Percentiles rank a stretch among this genome's conserved stretches.
Evolutionary conservation across 2,329 filamentous ascomycete genomes (phyloP).

Genomic region (Cadophora luteo-olivacea): DNA sequence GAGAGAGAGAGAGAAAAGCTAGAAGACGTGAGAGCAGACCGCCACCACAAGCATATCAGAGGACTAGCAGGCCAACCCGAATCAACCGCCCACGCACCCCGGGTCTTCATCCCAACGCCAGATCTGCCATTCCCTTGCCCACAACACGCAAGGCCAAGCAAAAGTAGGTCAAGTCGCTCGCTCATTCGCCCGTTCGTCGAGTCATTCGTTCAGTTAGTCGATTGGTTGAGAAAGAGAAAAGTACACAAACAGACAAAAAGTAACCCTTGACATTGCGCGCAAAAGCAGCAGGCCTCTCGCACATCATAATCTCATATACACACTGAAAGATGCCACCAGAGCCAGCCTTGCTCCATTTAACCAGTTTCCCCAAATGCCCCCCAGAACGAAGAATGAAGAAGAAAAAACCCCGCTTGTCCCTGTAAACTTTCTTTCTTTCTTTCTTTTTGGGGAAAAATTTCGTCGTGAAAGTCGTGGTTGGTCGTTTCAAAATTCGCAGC

Average conservation of each 20-base stretch:
- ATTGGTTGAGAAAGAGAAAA: conserved; percentile 25
- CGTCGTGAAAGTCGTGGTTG: conserved; percentile 30
- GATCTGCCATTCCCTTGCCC: not conserved
- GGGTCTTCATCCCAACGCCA: not conserved
- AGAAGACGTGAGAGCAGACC: not conserved
- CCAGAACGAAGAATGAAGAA: conserved; percentile 10
- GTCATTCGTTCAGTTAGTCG: not conserved
- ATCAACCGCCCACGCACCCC: not conserved
- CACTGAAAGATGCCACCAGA: conserved; percentile 34
- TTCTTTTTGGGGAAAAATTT: conserved; percentile 19
- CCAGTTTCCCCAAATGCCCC: conserved; percentile 25
- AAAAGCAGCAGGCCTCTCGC: conserved; percentile 30
- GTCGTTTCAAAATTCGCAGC: conserved; percentile 31
- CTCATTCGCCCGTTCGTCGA: not conserved
- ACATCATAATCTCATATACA: conserved; percentile 43
- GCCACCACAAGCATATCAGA: not conserved
- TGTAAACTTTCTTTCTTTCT: conserved; percentile 29
- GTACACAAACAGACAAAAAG: conserved; percentile 31
- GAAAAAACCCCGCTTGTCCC: conserved; percentile 25
- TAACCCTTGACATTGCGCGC: conserved; percentile 33
- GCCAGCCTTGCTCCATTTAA: conserved; percentile 12
- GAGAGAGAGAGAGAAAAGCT: not conserved
- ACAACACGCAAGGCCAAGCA: not conserved
- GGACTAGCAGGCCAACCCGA: not conserved
- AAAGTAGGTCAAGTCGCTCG: not conserved